Evolutionary conservation across 495 filamentous ascomycete species (phyloP), one percentile per base, ranked within the genome.

Genomic region (Glonium stellatum): DNA sequence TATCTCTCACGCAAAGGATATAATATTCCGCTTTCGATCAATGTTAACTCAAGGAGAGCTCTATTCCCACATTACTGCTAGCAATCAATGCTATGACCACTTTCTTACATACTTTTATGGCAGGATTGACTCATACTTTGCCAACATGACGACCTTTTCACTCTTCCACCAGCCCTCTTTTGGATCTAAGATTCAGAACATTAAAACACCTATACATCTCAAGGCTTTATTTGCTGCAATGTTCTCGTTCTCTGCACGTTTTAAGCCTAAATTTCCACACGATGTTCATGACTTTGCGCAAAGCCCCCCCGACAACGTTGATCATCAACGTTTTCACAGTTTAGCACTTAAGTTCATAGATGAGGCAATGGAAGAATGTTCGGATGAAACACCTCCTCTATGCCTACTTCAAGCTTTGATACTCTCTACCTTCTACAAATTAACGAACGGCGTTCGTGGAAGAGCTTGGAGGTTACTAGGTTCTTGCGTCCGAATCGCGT

Each of bases 401-500:
- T 65, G 60, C 37, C 23, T 73, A 13, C 47, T 73, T n/a, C 71
- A 73, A 50, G 69, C 71, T 4, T 42, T 61, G 19, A 53, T 66
- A 9, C 54, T 73, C 2, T 54, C 53, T 2, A 63, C 66, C 9
- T 65, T 65, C 52, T 67, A 65, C 23, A 64, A 68, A 13, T 57
- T 73, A n/a, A 73, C 63, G 1, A 55, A 54, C 18, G 69, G 68
- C 18, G 71, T 70, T 4, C 69, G 66, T 1, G 69, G 65, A 11
- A 55, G 48, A 25, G 69, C 69, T 12, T 73, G 71, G 71, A 61
- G 65, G 58, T 65, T 46, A 41, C 62, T 73, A 0, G 69, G 71
- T 3, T 62, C 54, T 15, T 73, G 71, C 63, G 64, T 73, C 35
- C 53, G 71, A 31, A 47, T 69, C 18, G 62, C 69, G 10, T 71